phyloP scores from a whole-genome alignment of 2,329 filamentous ascomycete species.

The Fusarium marasasianum region DNA sequence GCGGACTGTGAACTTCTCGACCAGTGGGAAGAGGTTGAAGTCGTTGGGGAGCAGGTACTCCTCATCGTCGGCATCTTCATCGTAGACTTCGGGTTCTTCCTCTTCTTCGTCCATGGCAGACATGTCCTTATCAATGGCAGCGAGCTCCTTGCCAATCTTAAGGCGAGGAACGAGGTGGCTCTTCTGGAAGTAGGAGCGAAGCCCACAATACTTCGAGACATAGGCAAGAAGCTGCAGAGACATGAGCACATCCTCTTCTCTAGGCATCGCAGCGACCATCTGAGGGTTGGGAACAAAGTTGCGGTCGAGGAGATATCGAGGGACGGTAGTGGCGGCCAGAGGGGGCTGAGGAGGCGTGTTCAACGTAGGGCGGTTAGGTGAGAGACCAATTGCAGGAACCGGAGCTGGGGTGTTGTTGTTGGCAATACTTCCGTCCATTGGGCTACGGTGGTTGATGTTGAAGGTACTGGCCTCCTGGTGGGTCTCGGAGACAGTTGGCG shows the following conservation, averaged over 20 bases:
- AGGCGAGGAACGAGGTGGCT: slow-evolving; percentile 93
- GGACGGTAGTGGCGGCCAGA: slow-evolving; percentile 75
- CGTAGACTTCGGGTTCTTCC: slow-evolving; percentile 49
- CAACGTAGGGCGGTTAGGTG: slow-evolving; percentile 75
- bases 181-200: slow-evolving; percentile 93
- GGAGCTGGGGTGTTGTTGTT: slow-evolving; percentile 74
- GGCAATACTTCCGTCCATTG: slow-evolving; percentile 85
- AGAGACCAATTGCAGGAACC: slow-evolving; percentile 75
- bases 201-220: slow-evolving; percentile 97
- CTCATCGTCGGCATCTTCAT: slow-evolving; percentile 73
- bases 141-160: slow-evolving; percentile 86
- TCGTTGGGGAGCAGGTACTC: slow-evolving; percentile 94
- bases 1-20: slow-evolving; percentile 97
- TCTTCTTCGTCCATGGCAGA: slow-evolving; percentile 55
- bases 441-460: slow-evolving; percentile 88
- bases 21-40: slow-evolving; percentile 97
- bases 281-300: slow-evolving; percentile 74
- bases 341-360: slow-evolving; percentile 79
- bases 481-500: slow-evolving; percentile 83
- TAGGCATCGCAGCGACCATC: slow-evolving; percentile 89
- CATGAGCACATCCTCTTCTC: slow-evolving; percentile 98
- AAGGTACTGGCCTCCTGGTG: slow-evolving; percentile 86
- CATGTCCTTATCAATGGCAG: slow-evolving; percentile 69
- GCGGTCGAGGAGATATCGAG: slow-evolving; percentile 82
- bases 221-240: slow-evolving; percentile 96